A percentile compares a stretch with the other conserved stretches of the same genome.
Conservation (phyloP, 352 stramenopile genomes). For the Aphanomyces astaci region DNA sequence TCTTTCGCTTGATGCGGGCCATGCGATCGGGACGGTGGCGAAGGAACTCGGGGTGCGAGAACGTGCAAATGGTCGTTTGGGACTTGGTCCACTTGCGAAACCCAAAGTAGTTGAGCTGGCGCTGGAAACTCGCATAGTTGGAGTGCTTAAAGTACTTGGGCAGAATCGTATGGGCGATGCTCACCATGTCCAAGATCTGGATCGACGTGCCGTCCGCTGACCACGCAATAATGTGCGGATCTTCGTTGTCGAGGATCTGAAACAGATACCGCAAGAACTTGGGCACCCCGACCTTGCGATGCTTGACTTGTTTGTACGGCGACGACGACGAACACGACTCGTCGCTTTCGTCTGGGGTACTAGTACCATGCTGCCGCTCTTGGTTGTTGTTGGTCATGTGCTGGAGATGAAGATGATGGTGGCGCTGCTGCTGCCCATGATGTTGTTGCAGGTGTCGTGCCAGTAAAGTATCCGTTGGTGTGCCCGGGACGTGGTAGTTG, state of each 20-base stretch:
- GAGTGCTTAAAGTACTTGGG: slow-evolving; percentile 24
- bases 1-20: slow-evolving; percentile 17
- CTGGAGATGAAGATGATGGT: not conserved
- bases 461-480: too few relatives aligned
- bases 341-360: not conserved
- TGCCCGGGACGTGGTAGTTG: not conserved
- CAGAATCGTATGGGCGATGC: not conserved
- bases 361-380: not conserved
- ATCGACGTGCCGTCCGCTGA: not conserved
- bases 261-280: slow-evolving; percentile 80
- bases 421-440: not conserved
- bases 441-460: too few relatives aligned
- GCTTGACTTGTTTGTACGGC: slow-evolving; percentile 10
- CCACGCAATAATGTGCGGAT: slow-evolving; percentile 59
- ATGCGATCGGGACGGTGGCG: slow-evolving; percentile 2
- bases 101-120: slow-evolving; percentile 84
- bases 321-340: not conserved
- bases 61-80: slow-evolving; percentile 64
- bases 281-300: slow-evolving; percentile 27
- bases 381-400: not conserved
- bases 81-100: slow-evolving; percentile 84
- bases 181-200: slow-evolving; percentile 4
- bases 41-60: slow-evolving; percentile 59
- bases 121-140: slow-evolving; percentile 22
- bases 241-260: slow-evolving; percentile 67